Evolutionary conservation across 768 basidiomycete species (phyloP), one percentile per base, ranked within the genome.

Genomic region (Russula virescens): DNA sequence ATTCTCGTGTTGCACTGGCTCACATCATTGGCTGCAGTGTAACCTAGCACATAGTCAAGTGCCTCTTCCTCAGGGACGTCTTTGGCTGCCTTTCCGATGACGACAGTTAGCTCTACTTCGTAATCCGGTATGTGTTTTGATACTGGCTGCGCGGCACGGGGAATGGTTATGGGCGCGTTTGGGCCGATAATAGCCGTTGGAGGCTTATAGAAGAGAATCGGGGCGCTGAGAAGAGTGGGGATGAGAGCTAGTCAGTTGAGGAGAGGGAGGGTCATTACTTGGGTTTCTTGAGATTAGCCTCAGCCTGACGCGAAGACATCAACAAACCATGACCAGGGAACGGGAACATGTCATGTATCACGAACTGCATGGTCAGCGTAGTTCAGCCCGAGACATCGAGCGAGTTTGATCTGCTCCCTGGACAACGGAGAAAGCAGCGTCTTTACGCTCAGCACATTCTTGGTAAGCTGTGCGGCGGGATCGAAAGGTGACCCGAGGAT

Each of bases 41-140:
- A 95, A 2, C 83, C 92, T 0, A 94, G 80, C 19, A 95, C 88
- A 68, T 93, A 93, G 71, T 94, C 87, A 46, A 94, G 78, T 0
- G 93, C 93, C 8, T 94, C 84, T 1, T 77, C 83, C 70, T 90
- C 89, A 0, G 84, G 80, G 25, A 96, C 90, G 69, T 94, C 75
- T 77, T 87, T 91, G 16, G 87, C 86, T 1, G 84, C 71, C 71
- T 89, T 91, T 45, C 92, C 91, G 55, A 96, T 88, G 58, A 94
- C 87, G 66, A 96, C 81, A 34, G 83, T 84, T 31, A 93, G 75
- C 66, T 93, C 90, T 58, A 87, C 88, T 68, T 93, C 90, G 68
- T 91, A 93, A 73, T 93, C 90, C 0, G 91, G 83, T 5, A 88
- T 76, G 69, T 91, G 86, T 45, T 83, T 81, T 34, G 84, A 76